These are phyloP conservation scores for Tricholoma furcatifolium DNA, from an alignment of 768 basidiomycete species.

Conservation along the genomic window DNA sequence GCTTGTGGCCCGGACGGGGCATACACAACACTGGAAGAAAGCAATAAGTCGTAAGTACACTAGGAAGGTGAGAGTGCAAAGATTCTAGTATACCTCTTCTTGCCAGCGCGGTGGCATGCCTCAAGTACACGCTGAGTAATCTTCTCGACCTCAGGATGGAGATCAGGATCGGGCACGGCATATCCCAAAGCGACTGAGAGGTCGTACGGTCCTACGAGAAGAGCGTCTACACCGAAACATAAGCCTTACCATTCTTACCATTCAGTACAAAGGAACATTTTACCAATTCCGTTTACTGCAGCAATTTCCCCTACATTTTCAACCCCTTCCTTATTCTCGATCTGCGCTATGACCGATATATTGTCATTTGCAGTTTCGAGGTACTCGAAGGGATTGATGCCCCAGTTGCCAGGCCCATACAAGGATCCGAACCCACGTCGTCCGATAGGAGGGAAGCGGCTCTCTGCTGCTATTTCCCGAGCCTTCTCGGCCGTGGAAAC, in stretches of 20 bases:
- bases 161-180: slow-evolving; percentile 60
- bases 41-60: neutral
- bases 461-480: slow-evolving; percentile 51
- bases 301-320: slow-evolving; percentile 60
- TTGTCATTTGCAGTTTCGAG: slow-evolving; percentile 53
- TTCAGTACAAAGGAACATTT: neutral
- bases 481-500: slow-evolving; percentile 60
- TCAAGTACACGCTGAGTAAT: slow-evolving; percentile 53
- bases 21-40: slow-evolving; percentile 18
- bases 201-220: slow-evolving; percentile 63
- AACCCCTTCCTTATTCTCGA: slow-evolving; percentile 61
- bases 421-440: slow-evolving; percentile 66
- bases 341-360: slow-evolving; percentile 61
- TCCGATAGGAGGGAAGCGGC: slow-evolving; percentile 62
- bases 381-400: slow-evolving; percentile 50
- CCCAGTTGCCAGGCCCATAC: slow-evolving; percentile 60
- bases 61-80: neutral
- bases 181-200: slow-evolving; percentile 63
- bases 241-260: neutral
- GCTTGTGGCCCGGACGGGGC: slow-evolving; percentile 21
- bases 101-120: slow-evolving; percentile 49
- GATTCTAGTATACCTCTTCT: slow-evolving; percentile 64
- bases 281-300: slow-evolving; percentile 60
- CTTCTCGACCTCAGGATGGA: slow-evolving; percentile 61
- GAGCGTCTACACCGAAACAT: slow-evolving; percentile 26